Percentiles rank a stretch among this genome's conserved stretches.
These are phyloP conservation scores for Diaporthe sp. DNA, from an alignment of 2,329 filamentous ascomycete genomes.

Conservation along the genomic window DNA sequence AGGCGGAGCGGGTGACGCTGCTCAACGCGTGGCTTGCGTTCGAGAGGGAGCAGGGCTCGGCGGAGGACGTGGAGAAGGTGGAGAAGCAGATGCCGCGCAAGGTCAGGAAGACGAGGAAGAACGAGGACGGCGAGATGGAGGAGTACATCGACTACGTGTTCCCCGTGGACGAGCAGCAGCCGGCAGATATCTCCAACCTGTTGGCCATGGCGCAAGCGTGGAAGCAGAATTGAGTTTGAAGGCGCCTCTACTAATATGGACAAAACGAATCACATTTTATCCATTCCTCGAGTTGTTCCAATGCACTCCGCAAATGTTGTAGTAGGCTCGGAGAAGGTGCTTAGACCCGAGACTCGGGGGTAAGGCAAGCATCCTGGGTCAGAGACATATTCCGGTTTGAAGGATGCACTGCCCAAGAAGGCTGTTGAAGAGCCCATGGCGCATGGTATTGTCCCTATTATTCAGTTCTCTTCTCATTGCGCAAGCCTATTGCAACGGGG, in stretches of 20 bases:
- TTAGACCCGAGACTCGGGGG: background rate
- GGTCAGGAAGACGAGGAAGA: slow-evolving; percentile 90
- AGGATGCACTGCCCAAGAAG: background rate
- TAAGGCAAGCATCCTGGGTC: background rate
- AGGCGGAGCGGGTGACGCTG: slow-evolving; percentile 92
- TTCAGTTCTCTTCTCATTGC: background rate
- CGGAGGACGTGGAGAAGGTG: slow-evolving; percentile 83
- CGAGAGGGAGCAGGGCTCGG: slow-evolving; percentile 85
- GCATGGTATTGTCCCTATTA: background rate
- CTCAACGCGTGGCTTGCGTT: slow-evolving; percentile 95
- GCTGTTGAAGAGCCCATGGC: no score
- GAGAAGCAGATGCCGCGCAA: slow-evolving; percentile 94
- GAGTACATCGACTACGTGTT: slow-evolving; percentile 98
- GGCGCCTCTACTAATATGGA: background rate
- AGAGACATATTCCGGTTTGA: background rate
- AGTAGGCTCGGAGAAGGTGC: no score
- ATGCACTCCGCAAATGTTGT: background rate
- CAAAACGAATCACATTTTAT: background rate
- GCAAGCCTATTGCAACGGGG: background rate
- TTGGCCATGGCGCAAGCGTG: slow-evolving; percentile 89
- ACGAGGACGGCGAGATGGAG: slow-evolving; percentile 94
- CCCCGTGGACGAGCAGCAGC: slow-evolving; percentile 92
- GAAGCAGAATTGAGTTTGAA: slow-evolving; percentile 71
- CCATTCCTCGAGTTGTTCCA: no score
- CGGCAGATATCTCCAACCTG: slow-evolving; percentile 85